Evolutionary conservation across 1,284 basidiomycete genomes (phyloP), one percentile per base, ranked within the genome.

Genomic region (Ceratobasidium sp.): DNA sequence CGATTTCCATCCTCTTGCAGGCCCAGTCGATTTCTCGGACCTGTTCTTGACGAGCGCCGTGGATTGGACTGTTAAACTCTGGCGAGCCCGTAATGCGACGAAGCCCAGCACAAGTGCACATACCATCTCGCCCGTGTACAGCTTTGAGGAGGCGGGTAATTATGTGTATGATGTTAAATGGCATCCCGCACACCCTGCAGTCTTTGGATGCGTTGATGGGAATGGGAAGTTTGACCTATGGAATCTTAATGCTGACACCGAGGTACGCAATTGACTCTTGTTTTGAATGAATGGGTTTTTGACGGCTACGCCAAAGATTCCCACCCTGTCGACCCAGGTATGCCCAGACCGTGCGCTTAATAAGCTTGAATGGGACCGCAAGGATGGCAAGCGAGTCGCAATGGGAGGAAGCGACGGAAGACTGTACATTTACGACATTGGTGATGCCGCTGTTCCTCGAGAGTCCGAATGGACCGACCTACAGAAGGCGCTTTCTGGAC

Each of bases 111-210:
- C 90, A 14, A 81, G 85, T 29, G 84, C 85, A 31, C 76, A 90
- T 75, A 82, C 82, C 7, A 86, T 95, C 27, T 71, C 87, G 0
- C 94, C 96, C 0, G 78, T 98, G 22, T 92, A 96, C 81, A 94
- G 93, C 54, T 98, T 98, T 79, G 96, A 99, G 79, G 96, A 98
- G 82, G 92, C 94, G 13, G 94, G 95, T 81, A 97, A 99, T 81
- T 98, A 98, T 81, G 95, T 99, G n/a, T 98, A 98, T 83, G 97
- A 98, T 83, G 96, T 96, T 63, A 92, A 91, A 80, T 99, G 98
- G 98, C 96, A 98, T 81, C 95, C 96, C 1, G 85, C 89, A 31
- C 96, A 99, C 81, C 98, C 98, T 3, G 95, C 96, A 0, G 76
- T 98, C 54, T 99, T 99, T 81, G 97, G 93, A 16, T 90, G 90